Percentiles rank a stretch among this genome's conserved stretches.
Conservation (phyloP, 1,139 yeast genomes). For the Scheffersomyces titani region DNA sequence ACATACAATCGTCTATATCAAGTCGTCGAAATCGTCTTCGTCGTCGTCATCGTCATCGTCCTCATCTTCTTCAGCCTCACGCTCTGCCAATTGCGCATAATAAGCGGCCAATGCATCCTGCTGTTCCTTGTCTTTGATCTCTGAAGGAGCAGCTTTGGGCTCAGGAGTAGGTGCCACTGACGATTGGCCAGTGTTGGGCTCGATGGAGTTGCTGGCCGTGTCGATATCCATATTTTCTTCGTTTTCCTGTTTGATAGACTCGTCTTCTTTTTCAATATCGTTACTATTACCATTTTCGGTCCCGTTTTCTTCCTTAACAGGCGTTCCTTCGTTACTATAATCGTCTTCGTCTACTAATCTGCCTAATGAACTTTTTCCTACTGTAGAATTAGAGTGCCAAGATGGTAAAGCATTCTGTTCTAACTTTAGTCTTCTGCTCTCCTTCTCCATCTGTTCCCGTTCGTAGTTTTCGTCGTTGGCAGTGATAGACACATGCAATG, state of each 20-base stretch:
- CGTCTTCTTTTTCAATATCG: slow-evolving; percentile 5
- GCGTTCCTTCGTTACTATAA: slow-evolving; percentile 16
- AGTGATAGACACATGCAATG: slow-evolving; percentile 87
- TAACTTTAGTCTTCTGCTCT: slow-evolving; percentile 69
- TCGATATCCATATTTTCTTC: slow-evolving; percentile 5
- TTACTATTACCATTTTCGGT: not conserved
- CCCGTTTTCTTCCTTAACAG: slow-evolving; percentile 8
- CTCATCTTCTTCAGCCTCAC: slow-evolving; percentile 62
- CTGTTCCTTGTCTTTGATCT: slow-evolving; percentile 60
- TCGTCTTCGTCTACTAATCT: slow-evolving; percentile 48
- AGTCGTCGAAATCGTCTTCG: slow-evolving; percentile 51
- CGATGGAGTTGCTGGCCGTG: slow-evolving; percentile 2
- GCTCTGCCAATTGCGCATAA: slow-evolving; percentile 68
- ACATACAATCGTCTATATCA: slow-evolving; percentile 12
- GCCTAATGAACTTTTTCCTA: slow-evolving; percentile 59
- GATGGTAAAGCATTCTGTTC: slow-evolving; percentile 95
- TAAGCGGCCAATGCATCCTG: slow-evolving; percentile 80
- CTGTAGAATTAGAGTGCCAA: slow-evolving; percentile 93
- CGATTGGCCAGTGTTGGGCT: slow-evolving; percentile 8
- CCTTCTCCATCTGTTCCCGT: slow-evolving; percentile 65
- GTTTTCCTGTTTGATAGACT: slow-evolving; percentile 14
- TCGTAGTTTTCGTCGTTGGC: slow-evolving; percentile 83
- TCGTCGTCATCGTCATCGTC: slow-evolving; percentile 62
- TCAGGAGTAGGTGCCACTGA: slow-evolving; percentile 5
- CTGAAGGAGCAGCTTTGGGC: slow-evolving; percentile 18